Evolutionary conservation across 2,329 filamentous ascomycete species (phyloP).

Genomic region (Fusarium coffeatum): DNA sequence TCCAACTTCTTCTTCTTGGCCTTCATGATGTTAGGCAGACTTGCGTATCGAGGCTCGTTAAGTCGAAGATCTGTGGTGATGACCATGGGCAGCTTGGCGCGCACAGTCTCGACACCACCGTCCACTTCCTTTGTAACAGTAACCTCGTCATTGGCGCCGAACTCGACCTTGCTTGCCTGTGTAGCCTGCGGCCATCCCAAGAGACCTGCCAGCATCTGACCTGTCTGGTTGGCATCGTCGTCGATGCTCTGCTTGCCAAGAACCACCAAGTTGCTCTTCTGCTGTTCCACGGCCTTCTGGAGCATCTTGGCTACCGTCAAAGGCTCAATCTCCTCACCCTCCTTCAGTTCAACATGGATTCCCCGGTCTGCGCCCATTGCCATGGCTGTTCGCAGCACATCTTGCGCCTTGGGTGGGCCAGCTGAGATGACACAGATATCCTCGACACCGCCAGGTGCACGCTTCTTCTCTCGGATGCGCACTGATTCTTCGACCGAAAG

Average conservation of each 20-base stretch:
- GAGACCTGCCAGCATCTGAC: conserved; percentile 95
- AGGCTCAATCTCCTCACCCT: conserved; percentile 84
- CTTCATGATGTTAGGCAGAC: conserved; percentile 99
- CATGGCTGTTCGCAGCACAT: conserved; percentile 95
- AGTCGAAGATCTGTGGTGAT: conserved; percentile 94
- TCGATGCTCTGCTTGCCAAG: conserved; percentile 99
- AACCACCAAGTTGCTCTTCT: conserved; percentile 91
- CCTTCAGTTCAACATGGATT: conserved; percentile 85
- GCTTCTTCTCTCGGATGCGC: conserved; percentile 89
- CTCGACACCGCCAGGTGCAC: conserved; percentile 77
- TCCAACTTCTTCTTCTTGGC: conserved; percentile 99
- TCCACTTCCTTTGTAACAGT: conserved; percentile 93
- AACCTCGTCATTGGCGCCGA: conserved; percentile 76
- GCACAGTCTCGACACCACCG: conserved; percentile 91
- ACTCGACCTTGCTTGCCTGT: conserved; percentile 85
- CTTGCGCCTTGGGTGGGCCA: conserved; percentile 86
- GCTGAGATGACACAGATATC: conserved; percentile 93
- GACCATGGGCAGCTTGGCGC: conserved; percentile 87
- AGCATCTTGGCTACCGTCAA: conserved; percentile 93
- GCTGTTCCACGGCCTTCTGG: conserved; percentile 79
- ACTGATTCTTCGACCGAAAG: conserved; percentile 97
- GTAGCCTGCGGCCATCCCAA: conserved; percentile 95
- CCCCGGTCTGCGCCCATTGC: conserved; percentile 96
- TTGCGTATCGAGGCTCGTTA: conserved; percentile 96
- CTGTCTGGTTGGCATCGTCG: conserved; percentile 94